Percentiles rank a stretch among this genome's conserved stretches.
These are phyloP conservation scores for Venturiaceae sp. DNA, from an alignment of 2,329 filamentous ascomycete genomes.

Conservation along the genomic window DNA sequence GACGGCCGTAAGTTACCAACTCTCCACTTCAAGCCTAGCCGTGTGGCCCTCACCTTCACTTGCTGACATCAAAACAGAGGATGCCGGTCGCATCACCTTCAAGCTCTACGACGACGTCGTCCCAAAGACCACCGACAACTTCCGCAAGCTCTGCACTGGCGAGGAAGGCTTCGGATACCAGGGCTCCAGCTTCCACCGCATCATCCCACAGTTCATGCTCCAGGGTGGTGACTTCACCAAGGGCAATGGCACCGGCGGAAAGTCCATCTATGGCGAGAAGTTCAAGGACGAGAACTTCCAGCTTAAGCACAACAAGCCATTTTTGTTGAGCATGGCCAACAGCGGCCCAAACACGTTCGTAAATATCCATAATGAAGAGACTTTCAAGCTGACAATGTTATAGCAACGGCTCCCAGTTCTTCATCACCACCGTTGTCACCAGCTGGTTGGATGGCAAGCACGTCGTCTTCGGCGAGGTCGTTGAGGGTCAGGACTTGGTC, in stretches of 20 bases:
- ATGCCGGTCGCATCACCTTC: slow-evolving; percentile 78
- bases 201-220: slow-evolving; percentile 91
- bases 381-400: slow-evolving; percentile 54
- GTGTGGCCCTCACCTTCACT: too few relatives aligned
- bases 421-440: slow-evolving; percentile 59
- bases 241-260: slow-evolving; percentile 81
- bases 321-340: slow-evolving; percentile 89
- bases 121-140: slow-evolving; percentile 81
- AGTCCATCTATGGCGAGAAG: slow-evolving; percentile 93
- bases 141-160: slow-evolving; percentile 71
- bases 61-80: too few relatives aligned
- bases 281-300: too few relatives aligned
- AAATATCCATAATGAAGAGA: slow-evolving; percentile 65
- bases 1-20: too few relatives aligned
- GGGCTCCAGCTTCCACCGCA: slow-evolving; percentile 80
- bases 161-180: slow-evolving; percentile 76
- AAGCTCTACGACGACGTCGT: slow-evolving; percentile 76
- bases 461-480: slow-evolving; percentile 44
- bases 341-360: slow-evolving; percentile 83
- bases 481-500: slow-evolving; percentile 75
- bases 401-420: slow-evolving; percentile 55
- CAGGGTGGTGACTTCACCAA: slow-evolving; percentile 95
- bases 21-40: too few relatives aligned
- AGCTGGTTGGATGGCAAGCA: slow-evolving; percentile 68
- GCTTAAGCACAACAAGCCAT: slow-evolving; percentile 60